Base-by-base conservation (phyloP, 2,329 filamentous ascomycete genomes). In the Escovopsis weberi region DNA sequence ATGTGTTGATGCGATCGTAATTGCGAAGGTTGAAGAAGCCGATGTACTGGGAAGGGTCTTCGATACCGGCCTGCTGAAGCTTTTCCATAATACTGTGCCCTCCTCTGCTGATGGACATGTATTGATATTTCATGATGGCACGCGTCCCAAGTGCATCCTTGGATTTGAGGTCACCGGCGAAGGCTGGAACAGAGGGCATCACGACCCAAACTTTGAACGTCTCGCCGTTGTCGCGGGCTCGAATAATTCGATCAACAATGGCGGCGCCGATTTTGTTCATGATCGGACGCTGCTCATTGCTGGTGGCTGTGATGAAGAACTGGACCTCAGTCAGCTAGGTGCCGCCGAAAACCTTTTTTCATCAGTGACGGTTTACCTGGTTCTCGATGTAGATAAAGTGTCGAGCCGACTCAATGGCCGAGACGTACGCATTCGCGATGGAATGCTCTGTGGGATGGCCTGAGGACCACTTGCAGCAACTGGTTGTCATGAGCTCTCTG, bases 111-210 rank as follows among this genome's bases (percentile, higher is more conserved):
- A 91, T 91, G 41, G 76, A 82, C 54, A 77, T 70, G 62, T 91
- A 89, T 56, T 91, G 85, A 59, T 82, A 89, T 57, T 91, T 84
- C 82, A 91, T 88, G 53, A 93, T 89, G 5, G 84, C 85, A 33
- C 85, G 70, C 0, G 85, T 91, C 19, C 82, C 82, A 1, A 89
- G 67, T 8, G 81, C 78, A 19, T 75, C 79, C 41, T 88, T 80
- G 0, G 71, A 71, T 53, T 82, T 75, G 39, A 93, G 67, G 52
- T 91, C 84, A 4, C 85, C 85, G 2, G 85, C 82, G 54, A 93
- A 93, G 2, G 78, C 85, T 7, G 85, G 85, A 0, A 93, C 79
- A 2, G 83, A 75, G 1, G 85, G 85, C 61, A 91, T 91, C 45
- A 82, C 65, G 18, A 91, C 73, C 49, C 88, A 78, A 50, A 89